Base-by-base conservation (phyloP, 345 rosid species). In the Populus tremula region DNA sequence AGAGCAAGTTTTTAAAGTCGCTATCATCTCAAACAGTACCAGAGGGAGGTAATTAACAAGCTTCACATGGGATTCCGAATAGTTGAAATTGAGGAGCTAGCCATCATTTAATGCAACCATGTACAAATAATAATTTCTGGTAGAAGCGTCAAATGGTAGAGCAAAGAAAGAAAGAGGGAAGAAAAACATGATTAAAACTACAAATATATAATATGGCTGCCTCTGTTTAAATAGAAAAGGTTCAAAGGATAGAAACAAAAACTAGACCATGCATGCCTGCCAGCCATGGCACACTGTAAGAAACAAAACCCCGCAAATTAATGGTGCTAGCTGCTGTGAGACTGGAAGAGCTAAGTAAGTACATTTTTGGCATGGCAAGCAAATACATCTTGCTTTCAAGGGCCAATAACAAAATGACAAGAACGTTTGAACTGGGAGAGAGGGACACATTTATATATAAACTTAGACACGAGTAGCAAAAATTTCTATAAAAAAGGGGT, bases 261-360 rank as follows among this genome's bases (percentile, higher is more conserved):
- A n/a, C 17, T 11, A 63, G 77, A 50, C 29, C 70, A 75, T 71
- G 80, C 69, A 75, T 71, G 80, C 69, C 78, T 66, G 67, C 69
- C 78, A 47, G 67, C 69, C 76, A 59, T 63, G 85, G 83, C 86
- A 83, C 86, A 74, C 56, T 83, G 81, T 72, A 64, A 74, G 85
- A 83, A 81, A 82, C 76, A 69, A 70, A 78, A 79, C 65, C 77
- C 88, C 85, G 77, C 74, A 77, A 86, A 71, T 76, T 77, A 70
- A 67, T 75, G 79, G 59, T 71, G 69, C 41, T 74, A 23, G 27
- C 64, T 16, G 67, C 79, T 75, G 82, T 80, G 75, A 64, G 33
- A 66, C 80, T 78, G 75, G 74, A 72, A 9, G 25, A 36, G 12
- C 31, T 63, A 47, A 66, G 65, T 27, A 67, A 77, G 76, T 85